Evolutionary conservation across 176 grass and related monocot genomes (phyloP).

Genomic region (Oryza glaberrima): DNA sequence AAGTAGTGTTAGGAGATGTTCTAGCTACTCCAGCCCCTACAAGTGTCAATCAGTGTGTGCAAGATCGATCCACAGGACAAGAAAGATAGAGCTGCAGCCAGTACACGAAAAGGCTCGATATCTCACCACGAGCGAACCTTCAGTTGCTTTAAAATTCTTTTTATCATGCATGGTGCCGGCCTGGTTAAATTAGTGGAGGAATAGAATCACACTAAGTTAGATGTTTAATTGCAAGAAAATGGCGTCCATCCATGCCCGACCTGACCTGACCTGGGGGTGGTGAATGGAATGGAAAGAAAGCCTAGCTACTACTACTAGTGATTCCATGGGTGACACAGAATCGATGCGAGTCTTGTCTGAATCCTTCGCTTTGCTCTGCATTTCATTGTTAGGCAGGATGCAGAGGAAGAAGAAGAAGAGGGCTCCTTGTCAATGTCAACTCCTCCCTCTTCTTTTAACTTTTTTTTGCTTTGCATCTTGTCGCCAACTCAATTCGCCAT

Average conservation of each 20-base stretch:
- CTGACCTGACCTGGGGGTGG: not conserved
- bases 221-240: constrained; percentile 3
- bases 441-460: not conserved
- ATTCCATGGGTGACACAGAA: not conserved
- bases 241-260: not conserved
- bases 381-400: constrained; percentile 13
- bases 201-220: constrained; percentile 18
- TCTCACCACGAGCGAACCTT: too few species aligned
- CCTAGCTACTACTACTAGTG: too few species aligned
- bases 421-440: not conserved
- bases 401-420: not conserved
- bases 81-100: not conserved
- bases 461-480: not conserved
- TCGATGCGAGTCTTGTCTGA: not conserved
- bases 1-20: not conserved
- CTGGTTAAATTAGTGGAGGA: constrained; percentile 10
- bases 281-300: not conserved
- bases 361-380: not conserved
- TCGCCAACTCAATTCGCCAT: not conserved
- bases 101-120: not conserved
- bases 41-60: not conserved
- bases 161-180: not conserved
- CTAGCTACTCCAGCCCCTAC: not conserved
- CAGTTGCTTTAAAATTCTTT: not conserved
- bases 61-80: not conserved